Conservation (phyloP, 2,329 filamentous ascomycete species). For the Ampelomyces quisqualis region DNA sequence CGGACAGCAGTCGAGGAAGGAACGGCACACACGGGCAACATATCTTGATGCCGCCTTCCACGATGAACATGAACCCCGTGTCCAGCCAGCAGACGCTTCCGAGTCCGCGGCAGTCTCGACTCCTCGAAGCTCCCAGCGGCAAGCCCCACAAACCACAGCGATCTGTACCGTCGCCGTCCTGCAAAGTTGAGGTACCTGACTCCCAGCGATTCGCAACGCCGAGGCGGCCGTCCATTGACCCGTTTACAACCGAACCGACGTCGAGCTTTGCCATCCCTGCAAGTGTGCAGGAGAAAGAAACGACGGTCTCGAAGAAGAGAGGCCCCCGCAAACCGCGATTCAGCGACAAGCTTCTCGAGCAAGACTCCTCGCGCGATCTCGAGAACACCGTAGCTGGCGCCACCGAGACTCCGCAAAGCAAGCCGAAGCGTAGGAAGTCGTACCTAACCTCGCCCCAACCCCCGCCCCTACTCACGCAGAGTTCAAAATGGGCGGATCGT, state of each 20-base stretch:
- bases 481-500: neutral
- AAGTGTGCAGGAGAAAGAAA: constrained; percentile 2
- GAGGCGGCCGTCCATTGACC: neutral
- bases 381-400: neutral
- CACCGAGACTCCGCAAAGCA: neutral
- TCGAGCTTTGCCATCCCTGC: constrained; percentile 10
- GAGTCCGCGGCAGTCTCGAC: too few species aligned
- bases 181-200: too few species aligned
- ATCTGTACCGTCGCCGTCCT: too few species aligned
- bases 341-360: neutral
- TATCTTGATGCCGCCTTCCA: neutral
- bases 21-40: neutral
- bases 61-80: too few species aligned
- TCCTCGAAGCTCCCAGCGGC: too few species aligned
- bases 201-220: neutral
- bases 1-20: neutral
- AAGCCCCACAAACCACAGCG: too few species aligned
- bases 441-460: too few species aligned
- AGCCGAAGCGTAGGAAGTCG: neutral
- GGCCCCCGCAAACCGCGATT: too few species aligned
- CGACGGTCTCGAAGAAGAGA: constrained; percentile 1
- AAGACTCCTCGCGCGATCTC: neutral
- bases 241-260: constrained; percentile 5
- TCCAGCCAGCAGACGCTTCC: neutral
- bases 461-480: neutral